A percentile compares a stretch with the other conserved stretches of the same genome.
Conservation (phyloP, 2,329 filamentous ascomycete genomes). For the Truncatella angustata region DNA sequence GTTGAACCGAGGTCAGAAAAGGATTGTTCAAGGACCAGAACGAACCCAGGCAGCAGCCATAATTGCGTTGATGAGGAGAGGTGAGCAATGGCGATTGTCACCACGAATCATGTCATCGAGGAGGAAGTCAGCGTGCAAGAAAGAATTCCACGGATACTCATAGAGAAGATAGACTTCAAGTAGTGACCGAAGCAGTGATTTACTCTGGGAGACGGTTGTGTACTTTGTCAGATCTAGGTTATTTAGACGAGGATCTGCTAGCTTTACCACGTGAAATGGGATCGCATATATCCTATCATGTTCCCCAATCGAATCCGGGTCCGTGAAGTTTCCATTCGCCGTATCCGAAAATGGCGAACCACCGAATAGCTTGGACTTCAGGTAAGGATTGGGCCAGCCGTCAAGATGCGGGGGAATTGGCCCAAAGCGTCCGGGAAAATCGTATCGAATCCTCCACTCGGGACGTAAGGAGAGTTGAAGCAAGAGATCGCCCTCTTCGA, state of each 20-base stretch:
- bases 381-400: not conserved
- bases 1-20: no score
- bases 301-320: not conserved
- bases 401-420: not conserved
- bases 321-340: not conserved
- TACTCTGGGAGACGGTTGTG: conserved; percentile 24
- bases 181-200: conserved; percentile 19
- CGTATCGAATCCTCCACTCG: conserved; percentile 20
- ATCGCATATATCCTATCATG: conserved; percentile 17
- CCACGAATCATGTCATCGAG: conserved; percentile 7
- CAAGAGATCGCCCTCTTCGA: conserved; percentile 21
- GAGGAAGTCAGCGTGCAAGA: conserved; percentile 11
- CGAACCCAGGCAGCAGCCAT: conserved; percentile 27
- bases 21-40: not conserved
- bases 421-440: conserved; percentile 18
- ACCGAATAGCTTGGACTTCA: not conserved
- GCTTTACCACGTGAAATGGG: conserved; percentile 22
- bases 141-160: conserved; percentile 7
- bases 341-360: not conserved
- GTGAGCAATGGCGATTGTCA: conserved; percentile 5
- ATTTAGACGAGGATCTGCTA: conserved; percentile 21
- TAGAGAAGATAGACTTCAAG: conserved; percentile 9
- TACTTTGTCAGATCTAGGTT: conserved; percentile 21
- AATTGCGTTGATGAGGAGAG: conserved; percentile 13
- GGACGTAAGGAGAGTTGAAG: conserved; percentile 19